Percentiles rank a stretch among this genome's conserved stretches.
These are phyloP conservation scores for Lagenidium giganteum DNA, from an alignment of 352 stramenopile genomes.

Conservation along the genomic window DNA sequence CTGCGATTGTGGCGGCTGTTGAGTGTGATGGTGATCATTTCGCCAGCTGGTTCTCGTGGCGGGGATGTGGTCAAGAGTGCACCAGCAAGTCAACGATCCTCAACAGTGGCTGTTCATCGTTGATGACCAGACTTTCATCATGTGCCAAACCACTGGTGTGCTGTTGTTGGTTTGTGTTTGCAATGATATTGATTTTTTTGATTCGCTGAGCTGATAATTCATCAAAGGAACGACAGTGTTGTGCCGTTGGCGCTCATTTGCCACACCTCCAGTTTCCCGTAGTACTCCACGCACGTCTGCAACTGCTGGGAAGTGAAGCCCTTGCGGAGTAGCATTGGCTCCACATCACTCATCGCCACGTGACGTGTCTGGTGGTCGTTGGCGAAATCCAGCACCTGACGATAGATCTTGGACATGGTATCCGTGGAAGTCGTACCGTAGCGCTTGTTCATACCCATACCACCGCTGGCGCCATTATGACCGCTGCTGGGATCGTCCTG, in stretches of 20 bases:
- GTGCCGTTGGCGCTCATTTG: slow-evolving; percentile 75
- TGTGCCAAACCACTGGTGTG: too few relatives aligned
- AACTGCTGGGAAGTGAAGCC: slow-evolving; percentile 96
- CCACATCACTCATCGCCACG: slow-evolving; percentile 85
- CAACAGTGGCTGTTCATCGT: too few relatives aligned
- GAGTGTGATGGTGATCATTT: too few relatives aligned
- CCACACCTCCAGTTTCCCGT: slow-evolving; percentile 86
- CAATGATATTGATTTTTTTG: not conserved
- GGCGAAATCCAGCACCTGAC: slow-evolving; percentile 93
- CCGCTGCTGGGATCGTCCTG: slow-evolving; percentile 64
- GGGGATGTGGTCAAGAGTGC: too few relatives aligned
- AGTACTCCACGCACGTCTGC: slow-evolving; percentile 93
- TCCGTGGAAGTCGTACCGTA: too few relatives aligned
- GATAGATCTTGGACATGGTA: slow-evolving; percentile 93
- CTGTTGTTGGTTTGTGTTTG: too few relatives aligned
- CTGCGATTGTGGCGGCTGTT: too few relatives aligned
- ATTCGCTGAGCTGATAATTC: too few relatives aligned
- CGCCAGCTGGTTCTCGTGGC: too few relatives aligned
- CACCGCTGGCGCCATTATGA: slow-evolving; percentile 14
- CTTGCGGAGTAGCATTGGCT: slow-evolving; percentile 95
- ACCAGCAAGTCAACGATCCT: too few relatives aligned
- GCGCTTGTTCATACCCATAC: too few relatives aligned
- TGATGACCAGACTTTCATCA: too few relatives aligned
- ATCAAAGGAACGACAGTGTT: slow-evolving; percentile 69
- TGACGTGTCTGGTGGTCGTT: slow-evolving; percentile 54